A percentile compares a stretch with the other conserved stretches of the same genome.
Conservation (phyloP, 2,329 filamentous ascomycete genomes). For the Anisogramma anomala region DNA sequence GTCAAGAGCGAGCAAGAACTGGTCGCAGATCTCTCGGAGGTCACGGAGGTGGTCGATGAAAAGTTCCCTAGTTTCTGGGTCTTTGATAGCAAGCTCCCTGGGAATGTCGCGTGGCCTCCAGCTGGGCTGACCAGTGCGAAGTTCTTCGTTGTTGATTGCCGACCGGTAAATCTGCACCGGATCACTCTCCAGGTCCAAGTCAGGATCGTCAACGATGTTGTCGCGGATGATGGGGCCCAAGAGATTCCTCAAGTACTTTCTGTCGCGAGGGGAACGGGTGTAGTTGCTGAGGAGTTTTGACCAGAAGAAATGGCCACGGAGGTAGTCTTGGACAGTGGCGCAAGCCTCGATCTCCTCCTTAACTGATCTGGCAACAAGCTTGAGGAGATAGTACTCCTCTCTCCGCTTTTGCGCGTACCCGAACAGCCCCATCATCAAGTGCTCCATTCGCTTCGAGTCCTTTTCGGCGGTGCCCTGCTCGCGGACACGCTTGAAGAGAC, state of each 20-base stretch:
- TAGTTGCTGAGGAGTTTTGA: constrained; percentile 76
- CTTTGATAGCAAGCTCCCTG: constrained; percentile 87
- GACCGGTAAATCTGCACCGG: constrained; percentile 95
- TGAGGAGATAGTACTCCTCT: constrained; percentile 93
- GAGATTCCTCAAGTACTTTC: constrained; percentile 82
- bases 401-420: constrained; percentile 93
- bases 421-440: constrained; percentile 91
- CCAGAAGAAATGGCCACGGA: constrained; percentile 90
- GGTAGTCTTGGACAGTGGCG: constrained; percentile 66
- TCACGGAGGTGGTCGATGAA: constrained; percentile 95
- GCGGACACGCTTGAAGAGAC: constrained; percentile 73
- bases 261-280: constrained; percentile 78
- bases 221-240: constrained; percentile 77
- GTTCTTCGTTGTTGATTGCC: constrained; percentile 92
- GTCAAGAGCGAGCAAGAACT: constrained; percentile 73
- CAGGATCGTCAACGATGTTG: constrained; percentile 85
- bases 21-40: constrained; percentile 85
- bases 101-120: constrained; percentile 72
- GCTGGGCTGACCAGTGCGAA: constrained; percentile 78
- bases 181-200: constrained; percentile 87
- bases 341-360: constrained; percentile 75
- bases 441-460: constrained; percentile 84
- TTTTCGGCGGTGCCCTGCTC: constrained; percentile 80
- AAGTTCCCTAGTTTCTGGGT: constrained; percentile 79
- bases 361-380: constrained; percentile 71